Conservation (phyloP, 495 filamentous ascomycete genomes). For the Penicillium cosmopolitanum region DNA sequence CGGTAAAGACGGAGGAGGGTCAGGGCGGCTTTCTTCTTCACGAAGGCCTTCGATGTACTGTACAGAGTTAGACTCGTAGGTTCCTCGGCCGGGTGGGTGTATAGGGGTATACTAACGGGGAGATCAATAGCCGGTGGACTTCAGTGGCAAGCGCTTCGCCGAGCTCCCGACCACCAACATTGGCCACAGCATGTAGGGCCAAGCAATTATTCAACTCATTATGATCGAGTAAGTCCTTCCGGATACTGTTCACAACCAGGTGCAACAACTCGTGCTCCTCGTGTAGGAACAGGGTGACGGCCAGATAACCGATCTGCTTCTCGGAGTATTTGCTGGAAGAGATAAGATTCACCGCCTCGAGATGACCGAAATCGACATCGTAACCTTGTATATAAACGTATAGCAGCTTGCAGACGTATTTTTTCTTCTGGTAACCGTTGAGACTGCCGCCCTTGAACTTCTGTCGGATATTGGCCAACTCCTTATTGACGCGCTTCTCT, state of each 20-base stretch:
- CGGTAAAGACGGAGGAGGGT: conserved; percentile 95
- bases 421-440: conserved; percentile 98
- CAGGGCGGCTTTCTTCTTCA: conserved; percentile 98
- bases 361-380: conserved; percentile 98
- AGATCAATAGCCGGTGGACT: conserved; percentile 93
- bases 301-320: conserved; percentile 98
- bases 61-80: conserved; percentile 15
- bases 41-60: conserved; percentile 94
- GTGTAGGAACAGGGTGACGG: conserved; percentile 95
- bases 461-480: conserved; percentile 94
- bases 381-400: conserved; percentile 99
- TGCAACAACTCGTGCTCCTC: conserved; percentile 96
- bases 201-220: conserved; percentile 98
- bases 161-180: conserved; percentile 96
- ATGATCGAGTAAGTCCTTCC: conserved; percentile 91
- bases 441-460: conserved; percentile 78
- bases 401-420: conserved; percentile 99
- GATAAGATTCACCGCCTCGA: conserved; percentile 97
- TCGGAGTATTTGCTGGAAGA: conserved; percentile 97
- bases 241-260: conserved; percentile 96
- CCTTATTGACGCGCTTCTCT: conserved; percentile 99
- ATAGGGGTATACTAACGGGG: conserved; percentile 68
- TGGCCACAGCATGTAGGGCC: conserved; percentile 98
- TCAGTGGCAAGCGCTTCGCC: conserved; percentile 91
- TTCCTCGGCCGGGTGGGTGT: background rate